Evolutionary conservation across 1,139 yeast species (phyloP), one percentile per base, ranked within the genome.

Genomic region (Saccharomyces uvarum): DNA sequence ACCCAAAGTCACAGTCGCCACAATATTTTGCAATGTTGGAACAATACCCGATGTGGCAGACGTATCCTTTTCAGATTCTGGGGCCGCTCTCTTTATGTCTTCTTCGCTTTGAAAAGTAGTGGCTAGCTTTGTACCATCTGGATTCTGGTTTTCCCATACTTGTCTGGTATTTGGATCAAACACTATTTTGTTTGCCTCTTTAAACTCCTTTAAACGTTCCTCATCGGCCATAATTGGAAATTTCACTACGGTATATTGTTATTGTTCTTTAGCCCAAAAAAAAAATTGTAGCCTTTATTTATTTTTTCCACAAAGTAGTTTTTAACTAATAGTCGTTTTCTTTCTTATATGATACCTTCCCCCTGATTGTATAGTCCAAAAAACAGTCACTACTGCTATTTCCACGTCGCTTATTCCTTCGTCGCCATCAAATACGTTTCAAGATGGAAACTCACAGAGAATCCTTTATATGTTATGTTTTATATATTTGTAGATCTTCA

Each of bases 1-100:
- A 66, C 93, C 99, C 71, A 93, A 78, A 70, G 95, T 93, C 57
- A 93, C 99, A 0, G 99, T 93, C 41, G 99, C 99, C 51, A 93
- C 99, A 56, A 93, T 95, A 77, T 93, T 91, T 73, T 91, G 98
- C 63, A 91, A 77, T 0, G 98, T 91, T 48, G 99, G 99, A 9
- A 93, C 96, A 57, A 91, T 91, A 49, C 98, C 98, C 0, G 97
- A 88, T 1, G 91, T 84, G 46, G 86, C 84, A 57, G 84, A 86
- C 53, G 80, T 84, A 47, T 80, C 86, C 9, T 53, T 62, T 2
- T 63, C 62, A 13, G 59, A 62, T 24, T 57, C 57, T 26, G 57
- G 50, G 49, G 57, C 58, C n/a, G 47, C 47, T 21, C 47, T 53
- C 31, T 47, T 47, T 29, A 46, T 42, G 31, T 50, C 50, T 26